Evolutionary conservation across 768 basidiomycete species (phyloP).

Genomic region (Suillus lakei): DNA sequence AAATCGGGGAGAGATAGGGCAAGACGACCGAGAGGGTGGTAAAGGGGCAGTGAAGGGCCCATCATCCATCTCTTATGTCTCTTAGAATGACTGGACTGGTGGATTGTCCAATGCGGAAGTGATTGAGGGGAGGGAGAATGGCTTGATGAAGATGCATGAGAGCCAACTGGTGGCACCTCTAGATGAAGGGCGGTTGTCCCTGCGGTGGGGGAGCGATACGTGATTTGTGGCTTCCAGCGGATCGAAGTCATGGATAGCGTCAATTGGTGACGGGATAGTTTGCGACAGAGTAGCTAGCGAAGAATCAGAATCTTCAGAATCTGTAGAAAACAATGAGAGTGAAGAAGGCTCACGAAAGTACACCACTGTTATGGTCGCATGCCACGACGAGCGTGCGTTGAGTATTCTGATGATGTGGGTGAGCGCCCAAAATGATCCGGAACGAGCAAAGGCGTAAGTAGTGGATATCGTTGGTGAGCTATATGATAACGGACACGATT

Average conservation of each 20-base stretch:
- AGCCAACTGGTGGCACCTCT: conserved; percentile 22
- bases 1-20: conserved; percentile 70
- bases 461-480: conserved; percentile 1
- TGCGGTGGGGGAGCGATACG: conserved; percentile 61
- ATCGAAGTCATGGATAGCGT: conserved; percentile 26
- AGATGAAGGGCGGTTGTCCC: conserved; percentile 30
- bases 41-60: conserved; percentile 58
- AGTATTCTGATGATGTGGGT: background rate
- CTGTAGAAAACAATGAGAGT: background rate
- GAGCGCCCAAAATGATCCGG: background rate
- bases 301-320: background rate
- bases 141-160: conserved; percentile 21
- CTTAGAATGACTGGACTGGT: conserved; percentile 15
- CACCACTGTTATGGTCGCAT: background rate
- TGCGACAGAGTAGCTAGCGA: background rate
- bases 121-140: conserved; percentile 18
- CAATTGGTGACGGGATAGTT: background rate
- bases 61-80: conserved; percentile 27
- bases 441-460: background rate
- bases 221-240: conserved; percentile 60
- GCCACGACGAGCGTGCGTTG: background rate
- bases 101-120: conserved; percentile 16
- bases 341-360: background rate
- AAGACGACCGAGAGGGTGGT: conserved; percentile 67
- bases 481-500: background rate